These are phyloP conservation scores for Claviceps sp. DNA, from an alignment of 2,329 filamentous ascomycete species.

Conservation along the genomic window DNA sequence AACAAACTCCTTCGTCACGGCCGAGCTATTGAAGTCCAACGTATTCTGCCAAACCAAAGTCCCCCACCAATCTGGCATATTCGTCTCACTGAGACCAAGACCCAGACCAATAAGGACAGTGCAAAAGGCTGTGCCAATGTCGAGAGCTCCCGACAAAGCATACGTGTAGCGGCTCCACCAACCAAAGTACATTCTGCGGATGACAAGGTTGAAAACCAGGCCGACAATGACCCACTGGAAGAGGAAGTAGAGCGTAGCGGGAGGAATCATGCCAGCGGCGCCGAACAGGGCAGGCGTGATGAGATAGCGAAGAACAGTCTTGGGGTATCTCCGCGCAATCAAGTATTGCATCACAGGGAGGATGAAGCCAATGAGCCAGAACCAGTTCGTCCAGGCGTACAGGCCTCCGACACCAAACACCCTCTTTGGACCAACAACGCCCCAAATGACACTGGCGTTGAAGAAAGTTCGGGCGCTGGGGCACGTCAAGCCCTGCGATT, in stretches of 20 bases:
- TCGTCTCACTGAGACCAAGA: constrained; percentile 13
- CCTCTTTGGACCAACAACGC: constrained; percentile 32
- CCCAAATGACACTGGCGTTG: constrained; percentile 45
- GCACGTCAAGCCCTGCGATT: constrained; percentile 37
- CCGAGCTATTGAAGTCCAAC: constrained; percentile 14
- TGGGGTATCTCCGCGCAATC: constrained; percentile 25
- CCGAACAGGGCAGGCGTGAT: constrained; percentile 39
- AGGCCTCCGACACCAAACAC: constrained; percentile 20
- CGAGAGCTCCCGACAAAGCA: constrained; percentile 31
- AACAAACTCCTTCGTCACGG: constrained; percentile 14
- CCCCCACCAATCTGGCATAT: constrained; percentile 33
- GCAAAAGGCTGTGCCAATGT: constrained; percentile 40
- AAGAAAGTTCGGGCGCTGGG: constrained; percentile 44
- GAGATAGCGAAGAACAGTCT: constrained; percentile 28
- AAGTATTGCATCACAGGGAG: constrained; percentile 34
- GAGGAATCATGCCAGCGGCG: constrained; percentile 32
- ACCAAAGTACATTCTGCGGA: constrained; percentile 32
- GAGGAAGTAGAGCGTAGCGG: constrained; percentile 40
- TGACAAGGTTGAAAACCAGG: constrained; percentile 38
- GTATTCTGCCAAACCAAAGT: constrained; percentile 23
- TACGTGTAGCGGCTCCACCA: constrained; percentile 31
- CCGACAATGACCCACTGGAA: constrained; percentile 41
- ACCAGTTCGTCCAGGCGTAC: constrained; percentile 32
- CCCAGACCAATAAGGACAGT: constrained; percentile 36
- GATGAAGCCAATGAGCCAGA: constrained; percentile 36